Base-by-base conservation (phyloP, 345 rosid genomes). In the Sisymbrium altissimum region DNA sequence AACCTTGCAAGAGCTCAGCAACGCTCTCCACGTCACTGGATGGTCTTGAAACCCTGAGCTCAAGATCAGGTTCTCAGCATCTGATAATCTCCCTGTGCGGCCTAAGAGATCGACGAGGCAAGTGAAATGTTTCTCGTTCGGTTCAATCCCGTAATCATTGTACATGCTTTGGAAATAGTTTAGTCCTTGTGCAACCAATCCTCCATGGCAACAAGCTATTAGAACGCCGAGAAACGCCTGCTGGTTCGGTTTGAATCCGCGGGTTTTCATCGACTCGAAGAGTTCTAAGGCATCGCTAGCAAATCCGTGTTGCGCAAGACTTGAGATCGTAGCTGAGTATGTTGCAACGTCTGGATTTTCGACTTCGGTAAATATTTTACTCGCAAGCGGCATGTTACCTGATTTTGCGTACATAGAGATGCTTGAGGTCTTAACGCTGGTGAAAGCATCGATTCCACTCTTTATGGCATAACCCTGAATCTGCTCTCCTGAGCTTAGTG, bases 131-230 rank as follows among this genome's bases (percentile, higher is more conserved):
- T 81, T 80, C 70, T 70, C 78, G 67, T 68, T 70, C 2, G 75
- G 50, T 61, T 39, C 59, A 10, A 83, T 70, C 33, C 44, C 33
- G 57, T 75, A 69, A 39, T 81, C 79, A 6, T 19, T 71, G 66
- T 36, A 64, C 87, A 86, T 84, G 81, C 43, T 74, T 74, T 77
- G 77, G 68, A 80, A 86, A 74, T 73, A 68, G 57, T 60, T 36
- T 18, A 83, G 50, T 68, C 90, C 87, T 67, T 86, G 27, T 1
- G 69, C 61, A 41, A 86, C 82, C 32, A 84, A 78, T 65, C 90
- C 88, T 41, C 80, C 85, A 66, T 86, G 76, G 64, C 86, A 81
- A 72, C 88, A 86, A 46, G 88, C 90, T 36, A 79, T 81, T 45
- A 86, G 68, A 70, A 83, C 64, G 3, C 82, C 83, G 36, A 80